These are phyloP conservation scores for Filobasidium wieringae DNA, from an alignment of 768 basidiomycete genomes.

Conservation along the genomic window DNA sequence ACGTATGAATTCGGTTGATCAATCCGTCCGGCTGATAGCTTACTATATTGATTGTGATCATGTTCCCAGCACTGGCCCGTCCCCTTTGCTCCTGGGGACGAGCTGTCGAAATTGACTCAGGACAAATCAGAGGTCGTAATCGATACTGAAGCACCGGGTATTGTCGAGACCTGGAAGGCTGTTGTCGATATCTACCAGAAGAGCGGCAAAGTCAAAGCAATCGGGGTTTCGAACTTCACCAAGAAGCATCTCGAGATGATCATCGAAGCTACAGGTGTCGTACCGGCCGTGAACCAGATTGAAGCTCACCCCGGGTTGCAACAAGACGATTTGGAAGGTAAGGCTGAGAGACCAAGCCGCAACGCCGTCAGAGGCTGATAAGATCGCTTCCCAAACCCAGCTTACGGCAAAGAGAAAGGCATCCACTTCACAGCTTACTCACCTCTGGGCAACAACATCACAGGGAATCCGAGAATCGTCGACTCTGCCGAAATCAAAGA, in stretches of 20 bases:
- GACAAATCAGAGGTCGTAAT: neutral
- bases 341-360: too few relatives aligned
- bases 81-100: neutral
- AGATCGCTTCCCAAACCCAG: too few relatives aligned
- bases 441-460: constrained; percentile 42
- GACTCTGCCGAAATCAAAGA: constrained; percentile 25
- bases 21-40: too few relatives aligned
- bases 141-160: constrained; percentile 4
- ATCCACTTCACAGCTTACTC: constrained; percentile 58
- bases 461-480: too few relatives aligned
- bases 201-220: constrained; percentile 36
- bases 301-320: constrained; percentile 48
- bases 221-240: constrained; percentile 64
- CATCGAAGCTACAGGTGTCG: constrained; percentile 52
- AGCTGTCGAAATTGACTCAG: neutral
- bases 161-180: constrained; percentile 56
- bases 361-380: too few relatives aligned
- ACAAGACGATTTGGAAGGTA: too few relatives aligned
- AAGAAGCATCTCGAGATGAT: constrained; percentile 57
- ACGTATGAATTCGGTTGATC: too few relatives aligned
- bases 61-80: constrained; percentile 14
- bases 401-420: constrained; percentile 48
- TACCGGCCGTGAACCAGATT: constrained; percentile 58
- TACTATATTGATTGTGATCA: too few relatives aligned
- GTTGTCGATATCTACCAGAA: constrained; percentile 54